Conservation (phyloP, 768 basidiomycete species). For the Hygrophorus pudorinus region DNA sequence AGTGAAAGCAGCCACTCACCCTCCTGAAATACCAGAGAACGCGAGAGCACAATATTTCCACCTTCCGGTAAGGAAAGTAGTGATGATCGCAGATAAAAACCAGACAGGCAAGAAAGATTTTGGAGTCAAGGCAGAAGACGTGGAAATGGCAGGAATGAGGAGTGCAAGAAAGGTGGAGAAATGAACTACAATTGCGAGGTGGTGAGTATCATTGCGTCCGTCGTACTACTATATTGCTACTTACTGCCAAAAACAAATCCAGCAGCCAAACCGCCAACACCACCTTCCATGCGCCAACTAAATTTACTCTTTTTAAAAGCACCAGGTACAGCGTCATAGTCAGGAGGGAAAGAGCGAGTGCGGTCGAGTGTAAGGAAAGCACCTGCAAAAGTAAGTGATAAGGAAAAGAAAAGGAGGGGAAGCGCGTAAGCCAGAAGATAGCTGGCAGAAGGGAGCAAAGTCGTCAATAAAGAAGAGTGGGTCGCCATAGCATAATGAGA, state of each 20-base stretch:
- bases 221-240: constrained; percentile 17
- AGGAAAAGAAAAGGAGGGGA: constrained; percentile 49
- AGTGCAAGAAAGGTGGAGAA: constrained; percentile 50
- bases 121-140: constrained; percentile 30
- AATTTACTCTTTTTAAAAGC: constrained; percentile 14
- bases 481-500: too few relatives aligned
- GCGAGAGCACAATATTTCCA: constrained; percentile 42
- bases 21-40: constrained; percentile 43
- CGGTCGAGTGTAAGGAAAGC: constrained; percentile 65
- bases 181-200: constrained; percentile 30
- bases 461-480: neutral
- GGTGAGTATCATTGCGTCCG: constrained; percentile 1
- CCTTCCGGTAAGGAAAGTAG: constrained; percentile 41
- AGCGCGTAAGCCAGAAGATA: constrained; percentile 48
- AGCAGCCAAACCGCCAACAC: constrained; percentile 47
- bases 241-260: constrained; percentile 55
- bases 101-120: constrained; percentile 52
- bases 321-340: constrained; percentile 24
- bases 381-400: constrained; percentile 55
- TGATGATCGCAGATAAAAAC: constrained; percentile 40
- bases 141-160: constrained; percentile 41
- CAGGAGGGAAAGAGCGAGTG: constrained; percentile 48
- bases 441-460: constrained; percentile 36
- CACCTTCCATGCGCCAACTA: constrained; percentile 43
- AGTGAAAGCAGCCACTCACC: constrained; percentile 26